Base-by-base conservation (phyloP, 257 asterid species). In the Dorcoceras hygrometricum region DNA sequence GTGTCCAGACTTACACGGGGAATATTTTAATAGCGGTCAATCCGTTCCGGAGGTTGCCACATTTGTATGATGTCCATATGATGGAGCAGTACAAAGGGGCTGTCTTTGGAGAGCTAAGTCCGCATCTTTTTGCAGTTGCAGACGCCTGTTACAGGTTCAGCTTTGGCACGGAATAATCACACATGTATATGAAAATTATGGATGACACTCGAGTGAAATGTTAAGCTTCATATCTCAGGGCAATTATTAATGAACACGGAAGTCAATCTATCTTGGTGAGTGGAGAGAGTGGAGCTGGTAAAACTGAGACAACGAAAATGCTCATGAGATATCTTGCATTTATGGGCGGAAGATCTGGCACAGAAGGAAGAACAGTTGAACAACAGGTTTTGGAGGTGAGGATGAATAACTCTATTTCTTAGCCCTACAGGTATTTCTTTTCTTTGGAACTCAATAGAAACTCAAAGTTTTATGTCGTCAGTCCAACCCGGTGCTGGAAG, bases 271-370 rank as follows among this genome's bases (percentile, higher is more conserved):
- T 93, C 71, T 77, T 93, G 87, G 98, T 93, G 59, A 93, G 97
- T 70, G 98, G 98, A 73, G 98, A 93, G 78, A 89, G 97, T 65
- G 98, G 98, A 68, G 98, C 97, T 23, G 97, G 96, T 12, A 93
- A 93, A 81, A 90, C 97, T 0, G 98, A 93, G 84, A 90, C 98
- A 23, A 93, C 98, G 5, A 93, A 93, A 73, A 84, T 89, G 98
- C 75, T 93, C 8, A 93, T 93, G 98, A 85, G 96, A 75, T 93
- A 93, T 79, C 97, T 93, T 62, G 97, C 98, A 0, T 90, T 86
- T 59, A 87, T 90, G 97, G 98, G 97, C n/a, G 98, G 98, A 53
- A 78, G 97, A 76, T 83, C 96, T 0, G 91, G 90, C 8, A 82
- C 84, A 1, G 97, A 89, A 78, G 96, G 96, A 75, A 82, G 98